phyloP scores from a whole-genome alignment of 2,329 filamentous ascomycete genomes.

The Colletotrichum scovillei region DNA sequence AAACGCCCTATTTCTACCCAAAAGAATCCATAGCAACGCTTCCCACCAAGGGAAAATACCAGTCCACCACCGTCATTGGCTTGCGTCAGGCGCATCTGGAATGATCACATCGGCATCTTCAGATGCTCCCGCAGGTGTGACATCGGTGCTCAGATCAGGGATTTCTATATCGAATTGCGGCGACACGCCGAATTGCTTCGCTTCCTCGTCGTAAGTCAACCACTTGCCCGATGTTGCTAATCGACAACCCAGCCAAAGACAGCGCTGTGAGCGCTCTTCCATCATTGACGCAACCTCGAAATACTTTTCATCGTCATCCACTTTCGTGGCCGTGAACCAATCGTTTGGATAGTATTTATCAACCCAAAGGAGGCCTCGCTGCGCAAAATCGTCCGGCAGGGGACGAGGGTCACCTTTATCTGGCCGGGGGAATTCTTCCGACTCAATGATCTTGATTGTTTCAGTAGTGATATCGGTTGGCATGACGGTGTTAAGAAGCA shows the following conservation, averaged over 20 bases:
- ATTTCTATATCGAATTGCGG: conserved; percentile 47
- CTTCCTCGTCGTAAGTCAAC: conserved; percentile 55
- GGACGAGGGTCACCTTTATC: conserved; percentile 61
- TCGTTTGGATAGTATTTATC: conserved; percentile 67
- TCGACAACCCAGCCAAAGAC: conserved; percentile 66
- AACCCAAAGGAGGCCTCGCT: conserved; percentile 72
- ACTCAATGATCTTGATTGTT: conserved; percentile 42
- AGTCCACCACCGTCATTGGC: neutral
- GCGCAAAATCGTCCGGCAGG: conserved; percentile 75
- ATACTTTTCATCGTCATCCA: conserved; percentile 74
- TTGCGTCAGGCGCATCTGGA: neutral
- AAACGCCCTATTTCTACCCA: too few species aligned
- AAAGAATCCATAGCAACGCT: too few species aligned
- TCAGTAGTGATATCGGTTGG: neutral
- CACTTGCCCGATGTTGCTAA: conserved; percentile 56
- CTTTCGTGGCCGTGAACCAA: conserved; percentile 68
- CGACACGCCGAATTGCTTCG: conserved; percentile 52
- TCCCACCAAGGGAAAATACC: too few species aligned
- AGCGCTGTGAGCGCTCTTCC: conserved; percentile 66
- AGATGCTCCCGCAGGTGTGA: too few species aligned
- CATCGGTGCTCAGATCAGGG: neutral
- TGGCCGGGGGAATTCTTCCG: conserved; percentile 58
- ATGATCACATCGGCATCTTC: neutral
- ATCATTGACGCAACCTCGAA: conserved; percentile 71
- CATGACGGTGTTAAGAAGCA: conserved; percentile 52